A percentile compares a stretch with the other conserved stretches of the same genome.
Evolutionary conservation across 192 early-diverging fungal species (phyloP).

Genomic region (Phlyctochytrium arcticum): DNA sequence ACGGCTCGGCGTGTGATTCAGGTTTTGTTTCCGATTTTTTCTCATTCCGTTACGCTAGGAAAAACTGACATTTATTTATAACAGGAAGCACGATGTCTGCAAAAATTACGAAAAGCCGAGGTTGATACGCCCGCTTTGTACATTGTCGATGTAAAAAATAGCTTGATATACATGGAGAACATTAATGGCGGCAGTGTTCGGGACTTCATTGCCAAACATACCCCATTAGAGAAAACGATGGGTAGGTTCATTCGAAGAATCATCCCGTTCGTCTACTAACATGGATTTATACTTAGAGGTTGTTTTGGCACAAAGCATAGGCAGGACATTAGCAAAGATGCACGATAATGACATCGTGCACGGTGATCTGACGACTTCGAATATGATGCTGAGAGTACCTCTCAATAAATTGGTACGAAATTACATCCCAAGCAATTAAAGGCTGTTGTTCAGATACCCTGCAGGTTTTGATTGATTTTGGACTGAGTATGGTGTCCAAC

Average conservation of each 20-base stretch:
- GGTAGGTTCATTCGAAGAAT: no score
- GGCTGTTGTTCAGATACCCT: no score
- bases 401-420: conserved; percentile 47
- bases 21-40: conserved; percentile 21
- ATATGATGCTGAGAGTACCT: conserved; percentile 69
- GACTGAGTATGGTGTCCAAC: conserved; percentile 78
- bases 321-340: conserved; percentile 66
- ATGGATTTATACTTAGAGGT: neutral
- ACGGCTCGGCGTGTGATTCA: conserved; percentile 73
- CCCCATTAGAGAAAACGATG: no score
- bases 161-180: conserved; percentile 88
- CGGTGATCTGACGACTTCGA: conserved; percentile 96
- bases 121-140: conserved; percentile 82
- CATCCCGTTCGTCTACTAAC: no score
- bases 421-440: no score
- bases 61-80: conserved; percentile 6
- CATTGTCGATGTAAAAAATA: conserved; percentile 65
- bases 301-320: conserved; percentile 26
- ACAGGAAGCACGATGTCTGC: conserved; percentile 79
- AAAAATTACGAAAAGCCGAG: conserved; percentile 62
- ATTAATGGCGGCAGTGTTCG: conserved; percentile 75
- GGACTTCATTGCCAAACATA: conserved; percentile 39
- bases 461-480: conserved; percentile 91
- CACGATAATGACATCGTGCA: conserved; percentile 87
- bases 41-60: neutral